These are phyloP conservation scores for Hymenoscyphus occultus DNA, from an alignment of 2,329 filamentous ascomycete genomes.

Conservation along the genomic window DNA sequence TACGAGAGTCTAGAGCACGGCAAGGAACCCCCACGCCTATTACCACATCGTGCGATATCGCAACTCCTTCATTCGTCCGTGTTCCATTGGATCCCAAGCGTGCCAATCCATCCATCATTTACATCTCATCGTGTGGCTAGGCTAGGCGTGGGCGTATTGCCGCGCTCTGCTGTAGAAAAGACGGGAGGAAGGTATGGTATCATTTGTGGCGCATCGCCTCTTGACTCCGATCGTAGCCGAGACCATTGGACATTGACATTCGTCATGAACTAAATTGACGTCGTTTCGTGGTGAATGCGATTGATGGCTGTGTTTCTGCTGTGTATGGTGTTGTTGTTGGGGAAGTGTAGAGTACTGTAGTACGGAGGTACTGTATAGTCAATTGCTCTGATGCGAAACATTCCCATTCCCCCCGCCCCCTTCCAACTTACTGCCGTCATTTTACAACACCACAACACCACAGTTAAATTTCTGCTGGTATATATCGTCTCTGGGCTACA, in stretches of 20 bases:
- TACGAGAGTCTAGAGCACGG: background rate
- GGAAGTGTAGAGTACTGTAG: background rate
- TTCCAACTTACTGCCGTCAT: too few relatives aligned
- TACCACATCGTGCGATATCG: background rate
- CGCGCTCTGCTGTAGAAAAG: background rate
- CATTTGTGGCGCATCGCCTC: background rate
- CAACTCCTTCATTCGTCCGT: background rate
- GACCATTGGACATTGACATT: background rate
- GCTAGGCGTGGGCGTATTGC: background rate
- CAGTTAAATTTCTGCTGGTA: background rate
- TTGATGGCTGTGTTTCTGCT: background rate
- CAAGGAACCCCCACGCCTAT: background rate
- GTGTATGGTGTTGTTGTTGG: background rate
- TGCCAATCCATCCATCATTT: too few relatives aligned
- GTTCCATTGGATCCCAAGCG: background rate
- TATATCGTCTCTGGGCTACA: background rate
- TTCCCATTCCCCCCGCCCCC: too few relatives aligned
- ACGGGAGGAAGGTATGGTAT: background rate
- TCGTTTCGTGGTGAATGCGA: background rate
- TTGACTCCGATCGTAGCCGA: background rate
- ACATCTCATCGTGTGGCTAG: background rate
- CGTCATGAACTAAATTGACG: background rate
- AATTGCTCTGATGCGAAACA: too few relatives aligned
- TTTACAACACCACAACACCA: background rate
- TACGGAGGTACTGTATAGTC: too few relatives aligned